Evolutionary conservation across 2,329 filamentous ascomycete genomes (phyloP), one percentile per base, ranked within the genome.

Genomic region (Didymellaceae sp.): DNA sequence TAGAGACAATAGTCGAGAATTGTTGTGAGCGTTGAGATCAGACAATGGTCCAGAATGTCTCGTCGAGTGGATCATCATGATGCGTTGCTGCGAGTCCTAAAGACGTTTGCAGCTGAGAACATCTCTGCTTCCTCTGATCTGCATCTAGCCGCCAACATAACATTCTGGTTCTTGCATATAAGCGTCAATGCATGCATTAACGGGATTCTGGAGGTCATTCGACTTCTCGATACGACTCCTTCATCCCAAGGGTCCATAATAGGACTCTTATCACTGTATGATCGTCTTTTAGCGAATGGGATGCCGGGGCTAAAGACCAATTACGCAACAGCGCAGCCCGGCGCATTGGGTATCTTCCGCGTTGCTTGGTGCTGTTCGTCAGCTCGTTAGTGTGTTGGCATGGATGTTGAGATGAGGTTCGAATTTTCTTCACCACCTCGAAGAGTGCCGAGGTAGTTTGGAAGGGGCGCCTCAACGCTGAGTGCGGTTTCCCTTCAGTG

Each of bases 271-370:
- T 5, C 9, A 21, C n/a, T 26, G 48, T 43, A 32, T 46, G 48
- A 52, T 52, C 48, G 37, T 33, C 42, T 13, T 42, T 32, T 42
- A 46, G 48, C 42, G 42, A 43, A 9, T 32, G 42, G 40, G 44
- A n/a, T 11, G 16, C 11, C 24, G 31, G 20, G 18, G 8, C 39
- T 9, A 25, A 38, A n/a, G 26, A 35, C 13, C 32, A 52, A 43
- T 52, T 28, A 26, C 38, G 42, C 48, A 42, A 52, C 6, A 16
- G 25, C 8, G 16, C n/a, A n/a, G n/a, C n/a, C 32, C 37, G 33
- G 42, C 26, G 28, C 32, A 25, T 38, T 28, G 33, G 37, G 31
- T 28, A 22, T 25, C 16, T 33, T 34, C 34, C 34, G 30, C n/a
- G 18, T 39, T 21, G 28, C 21, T 34, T 33, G 28, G 17, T n/a